These are phyloP conservation scores for Tritrichomonas musculus DNA, from an alignment of 208 protist species.

Conservation along the genomic window DNA sequence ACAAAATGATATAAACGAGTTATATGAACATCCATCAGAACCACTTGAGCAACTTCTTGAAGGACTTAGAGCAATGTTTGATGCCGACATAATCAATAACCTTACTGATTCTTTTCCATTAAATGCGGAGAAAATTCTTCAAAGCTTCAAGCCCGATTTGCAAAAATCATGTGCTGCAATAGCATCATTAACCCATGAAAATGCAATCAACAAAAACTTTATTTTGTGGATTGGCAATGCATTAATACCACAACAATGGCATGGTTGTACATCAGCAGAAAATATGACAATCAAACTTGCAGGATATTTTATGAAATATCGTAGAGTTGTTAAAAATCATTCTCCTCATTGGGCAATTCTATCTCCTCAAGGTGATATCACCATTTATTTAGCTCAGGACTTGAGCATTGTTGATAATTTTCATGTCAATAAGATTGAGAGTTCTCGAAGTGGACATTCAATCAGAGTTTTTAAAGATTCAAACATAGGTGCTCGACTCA, in stretches of 20 bases:
- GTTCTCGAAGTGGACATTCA: background rate
- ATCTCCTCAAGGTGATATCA: background rate
- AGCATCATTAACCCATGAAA: background rate
- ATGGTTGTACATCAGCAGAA: background rate
- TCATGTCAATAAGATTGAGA: background rate
- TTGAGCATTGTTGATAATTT: background rate
- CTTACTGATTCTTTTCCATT: background rate
- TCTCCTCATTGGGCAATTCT: conserved; percentile 7
- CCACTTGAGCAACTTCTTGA: background rate
- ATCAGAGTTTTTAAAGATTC: background rate
- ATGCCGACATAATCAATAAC: background rate
- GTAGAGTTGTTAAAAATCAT: background rate
- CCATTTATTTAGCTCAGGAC: background rate
- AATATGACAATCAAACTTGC: background rate
- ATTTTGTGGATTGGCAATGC: background rate
- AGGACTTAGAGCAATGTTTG: background rate
- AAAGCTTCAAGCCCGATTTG: background rate
- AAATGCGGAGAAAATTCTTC: background rate
- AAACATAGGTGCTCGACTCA: background rate
- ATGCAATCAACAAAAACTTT: background rate
- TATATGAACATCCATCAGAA: background rate
- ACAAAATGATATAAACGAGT: background rate
- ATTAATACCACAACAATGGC: background rate
- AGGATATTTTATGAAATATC: background rate
- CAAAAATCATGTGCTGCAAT: background rate